Evolutionary conservation across 805 yeast species (phyloP).

Genomic region (Saccharomycopsis sp.): DNA sequence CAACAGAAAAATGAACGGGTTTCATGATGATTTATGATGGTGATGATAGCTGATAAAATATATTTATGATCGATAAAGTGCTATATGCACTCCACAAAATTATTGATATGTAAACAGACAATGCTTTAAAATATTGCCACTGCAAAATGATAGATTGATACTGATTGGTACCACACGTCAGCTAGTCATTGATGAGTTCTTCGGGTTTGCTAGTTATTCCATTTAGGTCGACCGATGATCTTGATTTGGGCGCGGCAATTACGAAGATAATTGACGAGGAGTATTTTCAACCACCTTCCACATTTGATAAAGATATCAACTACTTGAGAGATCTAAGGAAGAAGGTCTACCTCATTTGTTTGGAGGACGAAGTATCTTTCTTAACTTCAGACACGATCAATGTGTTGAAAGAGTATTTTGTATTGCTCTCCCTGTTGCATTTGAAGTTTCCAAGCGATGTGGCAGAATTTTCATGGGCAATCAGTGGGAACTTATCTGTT

Average conservation of each 20-base stretch:
- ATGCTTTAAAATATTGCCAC: no score
- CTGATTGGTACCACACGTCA: no score
- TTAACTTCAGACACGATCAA: constrained; percentile 31
- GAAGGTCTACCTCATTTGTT: constrained; percentile 24
- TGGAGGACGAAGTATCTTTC: no score
- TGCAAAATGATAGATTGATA: no score
- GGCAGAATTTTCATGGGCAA: constrained; percentile 61
- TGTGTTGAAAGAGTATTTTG: constrained; percentile 37
- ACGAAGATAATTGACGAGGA: constrained; percentile 40
- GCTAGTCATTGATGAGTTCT: no score
- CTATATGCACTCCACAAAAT: no score
- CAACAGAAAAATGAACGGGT: constrained; percentile 46
- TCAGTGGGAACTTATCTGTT: constrained; percentile 8
- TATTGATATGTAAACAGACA: no score
- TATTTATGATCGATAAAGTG: no score
- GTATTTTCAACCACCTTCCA: constrained; percentile 35
- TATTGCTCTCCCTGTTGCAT: constrained; percentile 35
- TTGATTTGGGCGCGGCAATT: constrained; percentile 34
- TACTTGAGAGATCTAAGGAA: constrained; percentile 38
- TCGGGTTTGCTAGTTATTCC: constrained; percentile 45
- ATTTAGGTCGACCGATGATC: constrained; percentile 35
- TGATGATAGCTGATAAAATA: no score
- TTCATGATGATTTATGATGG: no score
- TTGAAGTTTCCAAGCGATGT: constrained; percentile 57
- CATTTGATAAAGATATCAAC: constrained; percentile 35